Evolutionary conservation across 2,329 filamentous ascomycete species (phyloP).

Genomic region (Aureobasidium sp.): DNA sequence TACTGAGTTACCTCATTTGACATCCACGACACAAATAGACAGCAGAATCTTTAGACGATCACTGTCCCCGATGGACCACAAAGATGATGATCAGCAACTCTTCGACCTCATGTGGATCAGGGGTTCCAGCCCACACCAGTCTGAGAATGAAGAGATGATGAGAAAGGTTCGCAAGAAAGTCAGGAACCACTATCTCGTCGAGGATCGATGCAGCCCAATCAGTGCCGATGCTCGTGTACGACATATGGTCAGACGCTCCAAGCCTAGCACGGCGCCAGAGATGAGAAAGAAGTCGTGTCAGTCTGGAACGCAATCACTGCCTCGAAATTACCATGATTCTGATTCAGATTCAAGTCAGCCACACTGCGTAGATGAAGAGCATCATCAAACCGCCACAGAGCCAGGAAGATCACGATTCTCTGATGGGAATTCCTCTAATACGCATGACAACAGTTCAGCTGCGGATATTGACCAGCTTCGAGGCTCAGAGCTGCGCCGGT

Average conservation of each 20-base stretch:
- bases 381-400: too few relatives aligned
- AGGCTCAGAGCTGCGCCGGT: too few relatives aligned
- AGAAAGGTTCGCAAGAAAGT: conserved; percentile 27
- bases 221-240: conserved; percentile 23
- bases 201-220: conserved; percentile 24
- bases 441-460: too few relatives aligned
- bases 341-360: too few relatives aligned
- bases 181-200: conserved; percentile 28
- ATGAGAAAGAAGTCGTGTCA: neutral
- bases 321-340: too few relatives aligned
- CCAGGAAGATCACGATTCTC: too few relatives aligned
- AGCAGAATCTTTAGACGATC: neutral
- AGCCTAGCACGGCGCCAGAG: neutral
- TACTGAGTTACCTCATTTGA: too few relatives aligned
- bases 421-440: too few relatives aligned
- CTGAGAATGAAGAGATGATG: conserved; percentile 25
- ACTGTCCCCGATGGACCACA: neutral
- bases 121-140: conserved; percentile 23
- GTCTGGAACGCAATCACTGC: neutral
- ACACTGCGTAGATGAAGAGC: too few relatives aligned
- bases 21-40: neutral
- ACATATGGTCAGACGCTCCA: neutral
- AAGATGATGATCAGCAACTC: neutral
- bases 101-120: conserved; percentile 23
- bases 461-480: too few relatives aligned